Percentiles rank a stretch among this genome's conserved stretches.
Conservation (phyloP, 805 yeast species). For the Blastobotrys americana region DNA sequence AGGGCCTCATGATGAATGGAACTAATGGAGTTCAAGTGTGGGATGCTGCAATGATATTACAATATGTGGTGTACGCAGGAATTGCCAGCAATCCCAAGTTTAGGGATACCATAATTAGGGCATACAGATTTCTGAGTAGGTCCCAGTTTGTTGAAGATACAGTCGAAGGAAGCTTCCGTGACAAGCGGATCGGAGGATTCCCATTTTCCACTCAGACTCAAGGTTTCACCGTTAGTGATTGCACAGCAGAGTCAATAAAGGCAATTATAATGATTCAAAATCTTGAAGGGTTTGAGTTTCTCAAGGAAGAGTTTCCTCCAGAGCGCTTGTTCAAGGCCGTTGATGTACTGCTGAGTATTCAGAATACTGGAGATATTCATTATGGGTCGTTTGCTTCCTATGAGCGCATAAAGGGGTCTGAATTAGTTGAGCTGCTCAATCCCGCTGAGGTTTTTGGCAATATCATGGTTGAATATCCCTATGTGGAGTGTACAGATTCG, state of each 20-base stretch:
- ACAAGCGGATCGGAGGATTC: constrained; percentile 83
- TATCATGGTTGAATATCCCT: constrained; percentile 97
- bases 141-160: constrained; percentile 84
- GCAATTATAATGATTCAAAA: constrained; percentile 88
- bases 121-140: constrained; percentile 64
- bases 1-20: constrained; percentile 91
- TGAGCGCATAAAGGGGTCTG: constrained; percentile 77
- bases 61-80: constrained; percentile 73
- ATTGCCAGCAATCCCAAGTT: constrained; percentile 63
- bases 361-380: constrained; percentile 71
- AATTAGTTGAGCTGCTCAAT: constrained; percentile 66
- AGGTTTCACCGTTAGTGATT: constrained; percentile 94
- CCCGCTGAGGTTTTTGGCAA: constrained; percentile 98
- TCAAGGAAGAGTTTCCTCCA: constrained; percentile 47
- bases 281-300: constrained; percentile 44
- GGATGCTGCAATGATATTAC: constrained; percentile 91
- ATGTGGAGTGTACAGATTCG: constrained; percentile 97
- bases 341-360: constrained; percentile 68
- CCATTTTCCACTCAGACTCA: constrained; percentile 94
- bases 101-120: constrained; percentile 52
- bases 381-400: constrained; percentile 91
- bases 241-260: constrained; percentile 92
- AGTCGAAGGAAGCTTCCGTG: constrained; percentile 71
- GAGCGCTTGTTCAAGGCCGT: constrained; percentile 57
- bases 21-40: constrained; percentile 97